Evolutionary conservation across 2,329 filamentous ascomycete species (phyloP).

Genomic region (Monilinia polystroma): DNA sequence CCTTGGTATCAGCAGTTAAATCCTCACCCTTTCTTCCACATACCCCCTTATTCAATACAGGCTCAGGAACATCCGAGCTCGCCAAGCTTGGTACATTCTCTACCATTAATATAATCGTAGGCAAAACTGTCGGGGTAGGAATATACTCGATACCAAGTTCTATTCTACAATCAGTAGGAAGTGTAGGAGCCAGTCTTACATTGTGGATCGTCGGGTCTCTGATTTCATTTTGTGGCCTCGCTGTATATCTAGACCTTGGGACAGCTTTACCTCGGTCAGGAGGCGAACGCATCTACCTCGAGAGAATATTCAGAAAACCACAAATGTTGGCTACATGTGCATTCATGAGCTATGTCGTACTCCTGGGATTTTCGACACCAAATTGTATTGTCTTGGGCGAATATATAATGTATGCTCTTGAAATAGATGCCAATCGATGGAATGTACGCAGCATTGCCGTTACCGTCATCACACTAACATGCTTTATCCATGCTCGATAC

Average conservation of each 20-base stretch:
- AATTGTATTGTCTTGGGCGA: conserved; percentile 54
- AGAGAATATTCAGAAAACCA: conserved; percentile 52
- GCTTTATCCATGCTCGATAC: conserved; percentile 49
- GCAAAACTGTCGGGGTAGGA: conserved; percentile 45
- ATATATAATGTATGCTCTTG: conserved; percentile 50
- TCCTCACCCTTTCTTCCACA: neutral
- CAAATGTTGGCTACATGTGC: conserved; percentile 53
- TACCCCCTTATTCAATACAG: neutral
- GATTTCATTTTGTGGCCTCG: conserved; percentile 48
- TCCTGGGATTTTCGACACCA: conserved; percentile 52
- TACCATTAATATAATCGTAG: conserved; percentile 43
- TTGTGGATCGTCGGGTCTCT: conserved; percentile 54
- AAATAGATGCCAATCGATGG: conserved; percentile 46
- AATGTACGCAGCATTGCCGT: conserved; percentile 51
- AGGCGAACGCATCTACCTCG: conserved; percentile 55
- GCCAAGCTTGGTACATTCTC: conserved; percentile 43
- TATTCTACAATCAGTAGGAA: conserved; percentile 55
- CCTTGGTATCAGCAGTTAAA: conserved; percentile 4
- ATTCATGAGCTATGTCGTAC: conserved; percentile 51
- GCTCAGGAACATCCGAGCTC: neutral
- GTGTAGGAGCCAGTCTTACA: conserved; percentile 53
- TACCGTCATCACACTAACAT: conserved; percentile 48
- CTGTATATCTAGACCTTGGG: conserved; percentile 49
- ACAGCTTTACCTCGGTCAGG: conserved; percentile 48
- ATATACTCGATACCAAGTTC: conserved; percentile 57